Evolutionary conservation across 1,139 yeast species (phyloP).

Genomic region (Pneumocystis murina): DNA sequence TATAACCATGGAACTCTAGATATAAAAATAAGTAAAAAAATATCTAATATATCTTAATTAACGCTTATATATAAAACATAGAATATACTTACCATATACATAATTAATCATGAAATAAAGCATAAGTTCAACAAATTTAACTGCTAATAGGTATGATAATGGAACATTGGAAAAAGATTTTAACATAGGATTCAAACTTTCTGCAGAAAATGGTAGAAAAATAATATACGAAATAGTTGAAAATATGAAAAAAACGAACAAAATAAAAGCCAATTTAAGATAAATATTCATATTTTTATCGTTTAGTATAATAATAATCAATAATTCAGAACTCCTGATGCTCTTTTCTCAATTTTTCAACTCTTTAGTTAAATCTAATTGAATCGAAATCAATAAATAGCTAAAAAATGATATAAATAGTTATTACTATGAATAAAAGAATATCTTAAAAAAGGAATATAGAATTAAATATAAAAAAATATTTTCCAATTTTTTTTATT

Average conservation of each 20-base stretch:
- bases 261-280: neutral
- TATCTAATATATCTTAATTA: neutral
- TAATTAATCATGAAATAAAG: neutral
- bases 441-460: neutral
- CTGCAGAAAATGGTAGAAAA: neutral
- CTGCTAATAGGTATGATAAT: neutral
- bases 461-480: neutral
- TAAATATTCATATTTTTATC: neutral
- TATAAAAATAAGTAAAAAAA: neutral
- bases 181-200: neutral
- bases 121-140: neutral
- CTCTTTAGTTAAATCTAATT: neutral
- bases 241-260: neutral
- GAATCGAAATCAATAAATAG: neutral
- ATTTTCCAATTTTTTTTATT: neutral
- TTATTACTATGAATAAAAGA: neutral
- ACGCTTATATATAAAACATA: neutral
- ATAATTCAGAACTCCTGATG: neutral
- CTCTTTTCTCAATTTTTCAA: neutral
- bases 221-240: neutral
- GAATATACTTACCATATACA: neutral
- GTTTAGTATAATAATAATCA: neutral
- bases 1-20: neutral
- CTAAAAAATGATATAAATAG: neutral
- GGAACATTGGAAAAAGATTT: neutral